These are phyloP conservation scores for Emericellopsis cladophorae DNA, from an alignment of 2,329 filamentous ascomycete genomes.

Conservation along the genomic window DNA sequence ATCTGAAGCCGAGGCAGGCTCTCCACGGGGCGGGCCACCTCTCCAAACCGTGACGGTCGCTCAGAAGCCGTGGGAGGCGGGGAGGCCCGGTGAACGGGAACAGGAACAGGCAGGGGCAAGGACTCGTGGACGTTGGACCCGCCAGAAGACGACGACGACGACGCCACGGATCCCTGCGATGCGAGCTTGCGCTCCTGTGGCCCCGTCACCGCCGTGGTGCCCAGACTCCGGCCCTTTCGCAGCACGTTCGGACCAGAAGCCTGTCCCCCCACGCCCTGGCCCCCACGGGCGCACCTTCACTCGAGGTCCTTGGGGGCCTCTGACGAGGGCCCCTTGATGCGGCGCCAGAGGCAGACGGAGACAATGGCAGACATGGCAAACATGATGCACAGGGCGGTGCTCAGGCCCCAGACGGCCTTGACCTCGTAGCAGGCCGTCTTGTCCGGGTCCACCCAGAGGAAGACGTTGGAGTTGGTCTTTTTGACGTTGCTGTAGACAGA, in stretches of 20 bases:
- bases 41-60: slow-evolving; percentile 9
- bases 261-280: slow-evolving; percentile 9
- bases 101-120: slow-evolving; percentile 2
- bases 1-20: slow-evolving; percentile 13
- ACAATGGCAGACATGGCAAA: slow-evolving; percentile 52
- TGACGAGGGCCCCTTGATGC: slow-evolving; percentile 27
- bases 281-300: slow-evolving; percentile 34
- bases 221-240: slow-evolving; percentile 18
- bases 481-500: slow-evolving; percentile 28
- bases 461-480: slow-evolving; percentile 14
- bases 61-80: slow-evolving; percentile 23
- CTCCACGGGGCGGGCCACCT: slow-evolving; percentile 11
- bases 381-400: slow-evolving; percentile 64
- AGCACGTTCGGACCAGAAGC: slow-evolving; percentile 4
- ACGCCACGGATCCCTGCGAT: slow-evolving; percentile 8
- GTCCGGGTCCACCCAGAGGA: slow-evolving; percentile 36
- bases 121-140: slow-evolving; percentile 12
- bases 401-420: slow-evolving; percentile 78
- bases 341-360: slow-evolving; percentile 49
- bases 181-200: slow-evolving; percentile 15
- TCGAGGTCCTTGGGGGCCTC: slow-evolving; percentile 33
- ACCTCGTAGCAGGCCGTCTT: slow-evolving; percentile 65
- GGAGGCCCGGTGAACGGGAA: slow-evolving; percentile 14
- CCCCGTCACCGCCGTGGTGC: slow-evolving; percentile 20
- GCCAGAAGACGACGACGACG: slow-evolving; percentile 5